Conservation (phyloP, 2,329 filamentous ascomycete species). For the Exophiala phaeomuriformis region DNA sequence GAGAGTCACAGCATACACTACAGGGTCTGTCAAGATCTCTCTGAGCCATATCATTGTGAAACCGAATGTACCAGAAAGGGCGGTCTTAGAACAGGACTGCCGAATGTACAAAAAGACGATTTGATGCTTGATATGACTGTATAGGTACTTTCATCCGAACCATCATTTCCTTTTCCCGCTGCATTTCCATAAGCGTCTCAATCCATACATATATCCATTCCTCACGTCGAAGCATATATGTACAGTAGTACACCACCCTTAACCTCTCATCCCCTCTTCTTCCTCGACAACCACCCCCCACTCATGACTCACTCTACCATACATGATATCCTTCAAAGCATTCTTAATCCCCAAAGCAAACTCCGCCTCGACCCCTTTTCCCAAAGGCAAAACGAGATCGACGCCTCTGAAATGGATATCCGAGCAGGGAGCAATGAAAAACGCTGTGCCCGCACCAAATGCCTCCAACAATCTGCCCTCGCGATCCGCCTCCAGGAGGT, state of each 20-base stretch:
- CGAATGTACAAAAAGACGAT: too few species aligned
- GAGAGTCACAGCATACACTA: too few species aligned
- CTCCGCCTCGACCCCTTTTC: constrained; percentile 44
- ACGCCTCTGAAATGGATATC: constrained; percentile 24
- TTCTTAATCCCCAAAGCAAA: constrained; percentile 53
- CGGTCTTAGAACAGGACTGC: too few species aligned
- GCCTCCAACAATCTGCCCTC: constrained; percentile 76
- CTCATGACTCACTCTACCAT: constrained; percentile 58
- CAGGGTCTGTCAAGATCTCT: too few species aligned
- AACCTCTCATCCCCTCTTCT: constrained; percentile 32
- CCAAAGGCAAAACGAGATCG: constrained; percentile 47
- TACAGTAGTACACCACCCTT: not conserved
- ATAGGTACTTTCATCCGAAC: too few species aligned
- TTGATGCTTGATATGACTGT: too few species aligned
- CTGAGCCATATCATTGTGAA: too few species aligned
- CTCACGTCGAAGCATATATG: too few species aligned
- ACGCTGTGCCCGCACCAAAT: constrained; percentile 78
- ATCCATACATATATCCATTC: too few species aligned
- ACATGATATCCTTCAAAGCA: constrained; percentile 67
- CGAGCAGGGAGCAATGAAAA: constrained; percentile 21
- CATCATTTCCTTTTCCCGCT: too few species aligned
- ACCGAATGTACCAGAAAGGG: too few species aligned
- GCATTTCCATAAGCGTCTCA: too few species aligned
- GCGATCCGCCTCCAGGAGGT: constrained; percentile 62
- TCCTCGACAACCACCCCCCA: constrained; percentile 65